Evolutionary conservation across 352 stramenopile species (phyloP), one percentile per base, ranked within the genome.

Genomic region (Phytophthora fragariaefolia): DNA sequence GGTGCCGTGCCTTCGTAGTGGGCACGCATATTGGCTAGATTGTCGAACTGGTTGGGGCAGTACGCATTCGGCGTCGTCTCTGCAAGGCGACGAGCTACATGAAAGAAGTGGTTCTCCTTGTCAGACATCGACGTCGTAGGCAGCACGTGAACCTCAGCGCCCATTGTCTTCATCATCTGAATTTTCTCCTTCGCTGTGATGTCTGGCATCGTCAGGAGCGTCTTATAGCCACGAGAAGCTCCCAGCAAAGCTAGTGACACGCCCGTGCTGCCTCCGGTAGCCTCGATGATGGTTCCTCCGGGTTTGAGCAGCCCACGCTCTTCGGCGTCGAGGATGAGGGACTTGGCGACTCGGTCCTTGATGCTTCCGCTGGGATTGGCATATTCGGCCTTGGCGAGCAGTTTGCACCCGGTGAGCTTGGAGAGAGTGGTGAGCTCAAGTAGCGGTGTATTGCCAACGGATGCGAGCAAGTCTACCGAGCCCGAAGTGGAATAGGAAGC

Each of bases 291-390:
- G 2, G 78, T 90, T 17, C 77, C 74, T 32, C 80, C 86, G 1
- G 79, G 81, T 30, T 82, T 76, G 42, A 98, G 87, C 49, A 94
- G 54, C 1, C 95, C 96, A 6, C 78, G 79, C 40, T 85, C 69
- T 79, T 98, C 95, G 3, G 93, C 95, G 56, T 98, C 81, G n/a
- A 85, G 69, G 68, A 98, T 97, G 77, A 98, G 87, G n/a, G 78
- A 91, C 46, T 97, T 90, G 42, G 92, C 93, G 10, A 97, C 95
- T 27, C 96, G 93, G 76, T 98, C 96, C 77, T 98, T 99, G 64
- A 98, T 91, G 23, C 82, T 96, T 10, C 95, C 96, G 62, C 92
- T 93, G 18, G 96, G 96, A 68, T 98, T 98, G 66, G 89, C 74
- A 57, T 82, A 93, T 76, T 95, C 87, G 18, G 85, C 85, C 66